These are phyloP conservation scores for Fagopyrum tataricum DNA, from an alignment of 148 eudicot species.

Conservation along the genomic window DNA sequence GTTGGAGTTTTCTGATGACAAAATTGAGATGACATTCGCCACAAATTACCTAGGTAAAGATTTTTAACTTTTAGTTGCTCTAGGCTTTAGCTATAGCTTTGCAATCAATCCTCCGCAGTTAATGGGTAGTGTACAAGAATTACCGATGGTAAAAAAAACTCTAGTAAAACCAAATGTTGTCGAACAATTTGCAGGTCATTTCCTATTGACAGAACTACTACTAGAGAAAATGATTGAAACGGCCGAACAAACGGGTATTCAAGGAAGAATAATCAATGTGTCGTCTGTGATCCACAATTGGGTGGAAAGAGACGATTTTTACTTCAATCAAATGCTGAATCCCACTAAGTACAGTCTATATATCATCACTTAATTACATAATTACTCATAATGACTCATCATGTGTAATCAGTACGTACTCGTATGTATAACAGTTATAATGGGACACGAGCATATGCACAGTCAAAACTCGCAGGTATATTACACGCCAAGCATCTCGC, in stretches of 20 bases:
- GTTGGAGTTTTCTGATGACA: conserved; percentile 89
- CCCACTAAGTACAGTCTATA: conserved; percentile 44
- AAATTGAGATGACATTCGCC: conserved; percentile 87
- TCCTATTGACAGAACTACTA: conserved; percentile 71
- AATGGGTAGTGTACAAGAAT: background rate
- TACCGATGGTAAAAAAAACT: background rate
- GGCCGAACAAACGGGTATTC: conserved; percentile 48
- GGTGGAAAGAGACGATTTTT: conserved; percentile 57
- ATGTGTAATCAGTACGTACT: background rate
- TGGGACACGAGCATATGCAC: conserved; percentile 85
- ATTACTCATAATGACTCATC: background rate
- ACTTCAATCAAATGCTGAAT: conserved; percentile 43
- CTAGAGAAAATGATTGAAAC: conserved; percentile 90
- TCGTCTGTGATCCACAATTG: conserved; percentile 81
- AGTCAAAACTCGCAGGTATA: conserved; percentile 78
- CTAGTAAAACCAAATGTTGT: background rate
- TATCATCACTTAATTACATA: background rate
- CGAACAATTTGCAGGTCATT: conserved; percentile 60
- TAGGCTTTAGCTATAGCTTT: too few species aligned
- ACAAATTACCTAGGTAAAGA: conserved; percentile 82
- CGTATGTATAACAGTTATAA: conserved; percentile 47
- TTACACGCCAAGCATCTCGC: conserved; percentile 86
- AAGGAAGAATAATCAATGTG: conserved; percentile 84
- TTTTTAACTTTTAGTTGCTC: background rate
- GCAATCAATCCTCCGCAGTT: background rate